Evolutionary conservation across 805 yeast genomes (phyloP), one percentile per base, ranked within the genome.

Genomic region (Kluyveromyces lactis): DNA sequence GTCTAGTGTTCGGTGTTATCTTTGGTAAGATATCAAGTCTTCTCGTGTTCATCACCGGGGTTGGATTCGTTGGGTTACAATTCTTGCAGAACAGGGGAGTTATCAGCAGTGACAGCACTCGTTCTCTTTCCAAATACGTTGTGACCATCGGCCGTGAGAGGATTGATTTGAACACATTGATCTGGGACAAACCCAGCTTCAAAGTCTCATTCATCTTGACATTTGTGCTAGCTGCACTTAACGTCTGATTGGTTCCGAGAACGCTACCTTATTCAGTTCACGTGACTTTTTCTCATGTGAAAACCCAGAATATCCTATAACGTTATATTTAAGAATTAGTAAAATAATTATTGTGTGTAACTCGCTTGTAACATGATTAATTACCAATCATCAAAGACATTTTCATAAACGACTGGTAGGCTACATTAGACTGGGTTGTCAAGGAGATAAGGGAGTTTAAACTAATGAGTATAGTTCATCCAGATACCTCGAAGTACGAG

Each of bases 391-490:
- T n/a, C n/a, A n/a, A n/a, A n/a, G n/a, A n/a, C n/a, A n/a, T n/a
- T n/a, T n/a, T n/a, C n/a, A n/a, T n/a, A n/a, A n/a, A n/a, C n/a
- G n/a, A n/a, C n/a, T n/a, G n/a, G n/a, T n/a, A n/a, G n/a, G n/a
- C n/a, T n/a, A n/a, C n/a, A n/a, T n/a, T n/a, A n/a, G n/a, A n/a
- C n/a, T n/a, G n/a, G n/a, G n/a, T n/a, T n/a, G n/a, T n/a, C n/a
- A n/a, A n/a, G n/a, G n/a, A n/a, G n/a, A n/a, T n/a, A n/a, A n/a
- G n/a, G n/a, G n/a, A n/a, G n/a, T n/a, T n/a, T n/a, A n/a, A n/a
- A n/a, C n/a, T n/a, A n/a, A 60, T 66, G 71, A 60, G 67, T 1
- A 55, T 62, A 4, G 48, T 66, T 4, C 71, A 68, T 43, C 68
- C 69, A 7, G 61, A 61, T 39, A 64, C 71, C 2, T 43, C 61